These are phyloP conservation scores for Sutorius eximius DNA, from an alignment of 1,284 basidiomycete genomes.

Conservation along the genomic window DNA sequence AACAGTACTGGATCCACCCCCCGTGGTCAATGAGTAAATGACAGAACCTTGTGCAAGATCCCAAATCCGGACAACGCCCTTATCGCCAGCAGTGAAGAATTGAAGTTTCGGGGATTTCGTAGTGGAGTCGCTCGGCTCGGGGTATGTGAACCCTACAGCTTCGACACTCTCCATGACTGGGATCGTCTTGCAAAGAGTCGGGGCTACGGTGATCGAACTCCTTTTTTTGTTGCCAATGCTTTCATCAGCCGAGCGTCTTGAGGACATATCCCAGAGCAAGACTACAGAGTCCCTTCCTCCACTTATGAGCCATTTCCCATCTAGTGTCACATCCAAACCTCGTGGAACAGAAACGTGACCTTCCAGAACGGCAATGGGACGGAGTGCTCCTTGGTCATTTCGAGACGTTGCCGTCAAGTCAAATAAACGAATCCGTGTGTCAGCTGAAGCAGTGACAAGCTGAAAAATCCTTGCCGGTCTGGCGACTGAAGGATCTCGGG, in stretches of 20 bases:
- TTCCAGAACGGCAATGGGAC: slow-evolving; percentile 79
- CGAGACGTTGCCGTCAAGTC: slow-evolving; percentile 69
- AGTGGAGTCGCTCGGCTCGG: slow-evolving; percentile 49
- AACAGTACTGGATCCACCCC: slow-evolving; percentile 43
- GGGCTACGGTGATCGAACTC: slow-evolving; percentile 42
- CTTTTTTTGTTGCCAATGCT: slow-evolving; percentile 50
- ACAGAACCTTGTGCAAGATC: slow-evolving; percentile 68
- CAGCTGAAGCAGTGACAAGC: slow-evolving; percentile 86
- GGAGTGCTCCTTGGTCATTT: slow-evolving; percentile 55
- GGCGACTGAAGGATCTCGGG: slow-evolving; percentile 53
- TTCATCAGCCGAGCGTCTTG: slow-evolving; percentile 17
- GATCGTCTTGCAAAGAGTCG: slow-evolving; percentile 78
- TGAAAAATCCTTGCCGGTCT: slow-evolving; percentile 62
- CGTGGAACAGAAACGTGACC: slow-evolving; percentile 91
- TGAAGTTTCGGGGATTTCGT: slow-evolving; percentile 47
- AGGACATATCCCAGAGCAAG: slow-evolving; percentile 74
- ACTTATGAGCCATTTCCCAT: slow-evolving; percentile 85
- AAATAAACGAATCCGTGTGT: slow-evolving; percentile 88
- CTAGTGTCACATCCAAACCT: slow-evolving; percentile 79
- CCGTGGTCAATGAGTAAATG: slow-evolving; percentile 61
- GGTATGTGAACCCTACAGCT: slow-evolving; percentile 70
- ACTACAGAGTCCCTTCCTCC: slow-evolving; percentile 91
- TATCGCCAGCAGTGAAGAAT: slow-evolving; percentile 89
- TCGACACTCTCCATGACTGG: slow-evolving; percentile 88
- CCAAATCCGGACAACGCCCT: slow-evolving; percentile 83